A percentile compares a stretch with the other conserved stretches of the same genome.
Conservation (phyloP, 2,329 filamentous ascomycete genomes). For the Claviceps sp. region DNA sequence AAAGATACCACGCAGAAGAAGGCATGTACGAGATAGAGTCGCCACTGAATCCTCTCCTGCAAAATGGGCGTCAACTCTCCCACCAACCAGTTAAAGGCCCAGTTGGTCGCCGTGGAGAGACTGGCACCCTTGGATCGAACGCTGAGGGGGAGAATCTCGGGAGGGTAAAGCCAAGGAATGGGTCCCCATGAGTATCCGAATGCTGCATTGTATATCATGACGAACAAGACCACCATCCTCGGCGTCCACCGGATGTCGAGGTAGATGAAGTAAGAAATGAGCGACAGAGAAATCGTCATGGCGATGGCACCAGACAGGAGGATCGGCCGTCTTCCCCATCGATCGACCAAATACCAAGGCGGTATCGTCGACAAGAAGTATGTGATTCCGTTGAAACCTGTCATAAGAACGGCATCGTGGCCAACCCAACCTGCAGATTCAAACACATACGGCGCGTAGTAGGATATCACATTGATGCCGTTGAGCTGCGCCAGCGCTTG, state of each 20-base stretch:
- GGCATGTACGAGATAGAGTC: constrained; percentile 85
- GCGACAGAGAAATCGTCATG: constrained; percentile 77
- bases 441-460: constrained; percentile 94
- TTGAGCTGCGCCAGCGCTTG: constrained; percentile 93
- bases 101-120: constrained; percentile 90
- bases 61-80: constrained; percentile 89
- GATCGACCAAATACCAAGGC: constrained; percentile 93
- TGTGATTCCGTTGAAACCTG: constrained; percentile 81
- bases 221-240: constrained; percentile 77
- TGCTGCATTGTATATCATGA: constrained; percentile 96
- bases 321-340: constrained; percentile 79
- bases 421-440: constrained; percentile 94
- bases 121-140: constrained; percentile 95
- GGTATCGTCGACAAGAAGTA: constrained; percentile 88
- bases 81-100: constrained; percentile 97
- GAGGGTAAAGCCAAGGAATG: constrained; percentile 95
- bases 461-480: constrained; percentile 98
- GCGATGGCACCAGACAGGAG: constrained; percentile 77
- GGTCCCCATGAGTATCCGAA: constrained; percentile 95
- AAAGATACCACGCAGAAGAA: constrained; percentile 96
- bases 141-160: constrained; percentile 93
- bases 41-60: constrained; percentile 86
- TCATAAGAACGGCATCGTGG: constrained; percentile 88
- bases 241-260: constrained; percentile 70
- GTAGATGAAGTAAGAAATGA: constrained; percentile 92